phyloP scores from a whole-genome alignment of 2,329 filamentous ascomycete species.

The Cordyceps javanica region DNA sequence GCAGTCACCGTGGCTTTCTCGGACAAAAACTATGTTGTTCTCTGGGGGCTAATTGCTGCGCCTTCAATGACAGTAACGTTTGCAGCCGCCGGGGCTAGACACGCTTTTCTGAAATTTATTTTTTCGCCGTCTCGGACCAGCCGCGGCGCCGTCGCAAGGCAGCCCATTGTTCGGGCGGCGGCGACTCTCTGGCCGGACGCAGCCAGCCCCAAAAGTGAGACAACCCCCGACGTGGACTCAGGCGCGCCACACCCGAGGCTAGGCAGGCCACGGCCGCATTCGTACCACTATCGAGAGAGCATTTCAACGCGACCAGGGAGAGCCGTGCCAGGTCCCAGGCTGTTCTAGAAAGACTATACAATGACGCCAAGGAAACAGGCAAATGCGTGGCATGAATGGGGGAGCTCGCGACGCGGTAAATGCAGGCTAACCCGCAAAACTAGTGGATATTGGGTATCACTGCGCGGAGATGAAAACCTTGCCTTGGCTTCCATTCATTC shows the following conservation, averaged over 20 bases:
- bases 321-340: too few species aligned
- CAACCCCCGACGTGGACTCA: not conserved
- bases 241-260: slow-evolving; percentile 3
- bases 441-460: slow-evolving; percentile 3
- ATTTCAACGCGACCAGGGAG: not conserved
- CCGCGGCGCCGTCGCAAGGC: slow-evolving; percentile 3
- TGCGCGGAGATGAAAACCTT: slow-evolving; percentile 3
- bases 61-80: not conserved
- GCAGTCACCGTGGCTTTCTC: not conserved
- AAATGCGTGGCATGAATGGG: not conserved
- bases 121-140: slow-evolving; percentile 5
- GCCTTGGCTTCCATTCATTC: not conserved
- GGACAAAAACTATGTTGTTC: not conserved
- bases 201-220: slow-evolving; percentile 1
- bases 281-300: not conserved
- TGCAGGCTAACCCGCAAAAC: slow-evolving; percentile 11
- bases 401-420: not conserved
- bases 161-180: slow-evolving; percentile 2
- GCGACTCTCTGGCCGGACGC: slow-evolving; percentile 8
- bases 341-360: too few species aligned
- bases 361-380: not conserved
- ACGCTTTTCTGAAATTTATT: too few species aligned
- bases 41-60: not conserved
- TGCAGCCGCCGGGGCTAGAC: not conserved
- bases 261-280: not conserved